Base-by-base conservation (phyloP, 1,139 yeast species). In the Scheffersomyces titani region DNA sequence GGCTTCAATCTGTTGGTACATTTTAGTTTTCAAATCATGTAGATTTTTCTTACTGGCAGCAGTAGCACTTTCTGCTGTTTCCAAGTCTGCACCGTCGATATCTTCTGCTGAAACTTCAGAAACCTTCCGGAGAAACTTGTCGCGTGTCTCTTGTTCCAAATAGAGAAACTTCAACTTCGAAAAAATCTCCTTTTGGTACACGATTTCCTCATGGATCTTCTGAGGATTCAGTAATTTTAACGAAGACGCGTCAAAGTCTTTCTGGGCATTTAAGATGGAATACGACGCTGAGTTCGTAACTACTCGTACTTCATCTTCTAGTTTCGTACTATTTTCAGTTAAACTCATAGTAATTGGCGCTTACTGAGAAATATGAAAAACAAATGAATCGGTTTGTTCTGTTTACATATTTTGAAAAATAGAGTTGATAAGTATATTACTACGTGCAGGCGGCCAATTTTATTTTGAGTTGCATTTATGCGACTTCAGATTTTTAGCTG, bases 111-210 rank as follows among this genome's bases (percentile, higher is more conserved):
- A 54, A 19, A 62, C 47, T 45, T 64, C 67, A 11, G 65, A 63
- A 22, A 64, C 60, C 54, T 60, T 58, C 7, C 67, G 49, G 50
- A 87, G 71, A 65, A 87, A 87, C 70, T 84, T 80, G 59, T 87
- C 89, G 61, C 89, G 79, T 1, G 90, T 81, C 63, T 87, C 92
- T 63, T 87, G 89, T 65, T 88, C 92, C 52, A 87, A 69, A 65
- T 86, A 87, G 52, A 85, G 80, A 59, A 86, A 85, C 65, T 87
- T 86, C 51, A 87, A 71, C 55, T 85, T 77, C 19, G 81, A 77
- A 60, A 82, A 82, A 44, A 77, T 68, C 59, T 79, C 80, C 55
- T 75, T 72, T 54, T 75, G 74, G 54, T 67, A 65, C 30, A 65
- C 63, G 19, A 76, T 65, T 51, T 77, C 81, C 6, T 74, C 76